Conservation (phyloP, 176 grass and related monocot species). For the Aegilops bicornis region DNA sequence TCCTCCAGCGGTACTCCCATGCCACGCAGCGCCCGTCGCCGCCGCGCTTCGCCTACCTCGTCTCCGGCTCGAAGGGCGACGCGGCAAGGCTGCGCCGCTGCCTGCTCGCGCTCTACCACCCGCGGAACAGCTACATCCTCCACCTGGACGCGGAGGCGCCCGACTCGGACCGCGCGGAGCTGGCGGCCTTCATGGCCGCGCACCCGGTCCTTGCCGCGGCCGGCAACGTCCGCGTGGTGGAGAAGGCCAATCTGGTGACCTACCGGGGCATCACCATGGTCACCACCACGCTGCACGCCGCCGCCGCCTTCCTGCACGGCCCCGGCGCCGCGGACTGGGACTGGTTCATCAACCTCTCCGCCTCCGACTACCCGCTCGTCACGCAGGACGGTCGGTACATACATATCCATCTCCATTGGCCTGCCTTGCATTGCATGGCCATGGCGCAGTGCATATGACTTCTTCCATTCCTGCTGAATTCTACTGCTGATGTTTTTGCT, state of each 20-base stretch:
- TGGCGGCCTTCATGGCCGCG: conserved; percentile 33
- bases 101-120: conserved; percentile 78
- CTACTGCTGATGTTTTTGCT: too few relatives aligned
- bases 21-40: not conserved
- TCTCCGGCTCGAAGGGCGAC: conserved; percentile 64
- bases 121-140: conserved; percentile 63
- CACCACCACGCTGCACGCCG: conserved; percentile 71
- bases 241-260: conserved; percentile 73
- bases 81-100: conserved; percentile 44
- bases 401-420: too few relatives aligned
- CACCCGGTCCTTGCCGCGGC: conserved; percentile 38
- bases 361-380: conserved; percentile 73
- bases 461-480: too few relatives aligned
- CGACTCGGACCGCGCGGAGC: conserved; percentile 32
- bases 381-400: conserved; percentile 60
- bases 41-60: conserved; percentile 62
- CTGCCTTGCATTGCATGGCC: not conserved
- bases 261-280: conserved; percentile 79
- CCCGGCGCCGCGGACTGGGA: conserved; percentile 39
- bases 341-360: conserved; percentile 84
- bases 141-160: conserved; percentile 63
- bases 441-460: not conserved
- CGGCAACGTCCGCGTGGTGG: conserved; percentile 57
- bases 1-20: not conserved
- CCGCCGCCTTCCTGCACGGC: conserved; percentile 34